Base-by-base conservation (phyloP, 208 protist species). In the Leishmania turanica region DNA sequence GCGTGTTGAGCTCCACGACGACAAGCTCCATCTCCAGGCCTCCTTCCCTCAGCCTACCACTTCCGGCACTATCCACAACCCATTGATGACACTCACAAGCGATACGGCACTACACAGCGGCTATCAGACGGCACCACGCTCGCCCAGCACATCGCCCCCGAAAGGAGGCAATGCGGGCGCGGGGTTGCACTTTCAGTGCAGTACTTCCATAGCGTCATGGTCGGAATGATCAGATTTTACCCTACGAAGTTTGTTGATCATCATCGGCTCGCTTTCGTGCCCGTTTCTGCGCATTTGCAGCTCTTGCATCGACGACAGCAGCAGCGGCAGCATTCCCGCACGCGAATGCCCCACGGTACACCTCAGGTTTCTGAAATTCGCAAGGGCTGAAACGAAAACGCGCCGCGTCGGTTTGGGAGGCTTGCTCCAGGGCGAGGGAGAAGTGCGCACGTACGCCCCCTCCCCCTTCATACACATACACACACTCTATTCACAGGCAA, bases 161-260 rank as follows among this genome's bases (percentile, higher is more conserved):
- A 66, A 64, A 24, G 34, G 51, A 66, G 6, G 45, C 77, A 24
- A 53, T 45, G 77, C 45, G 66, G 66, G 62, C 37, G 34, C 47
- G 51, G 56, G 58, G 7, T 1, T n/a, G 64, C 77, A 74, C 77
- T 37, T 68, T 42, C 34, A 3, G 51, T 77, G 78, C 66, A 80
- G 40, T 70, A 82, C 78, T 82, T 82, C 78, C 2, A 71, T 85
- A 80, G 60, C 81, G 81, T 85, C 77, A 80, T 19, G 77, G 81
- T 85, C 81, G 75, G 81, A 54, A 40, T 75, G 56, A 60, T 88
- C 87, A 88, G 87, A 88, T 90, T 90, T 90, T 90, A 88, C 87
- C 87, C 87, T 88, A 90, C 87, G 79, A 90, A 87, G 81, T 87
- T 80, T 65, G 45, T 70, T 64, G n/a, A 74, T 69, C 56, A 73